Percentiles rank a stretch among this genome's conserved stretches.
phyloP scores from a whole-genome alignment of 139 green algal genomes.

The Picochlorum sp. region DNA sequence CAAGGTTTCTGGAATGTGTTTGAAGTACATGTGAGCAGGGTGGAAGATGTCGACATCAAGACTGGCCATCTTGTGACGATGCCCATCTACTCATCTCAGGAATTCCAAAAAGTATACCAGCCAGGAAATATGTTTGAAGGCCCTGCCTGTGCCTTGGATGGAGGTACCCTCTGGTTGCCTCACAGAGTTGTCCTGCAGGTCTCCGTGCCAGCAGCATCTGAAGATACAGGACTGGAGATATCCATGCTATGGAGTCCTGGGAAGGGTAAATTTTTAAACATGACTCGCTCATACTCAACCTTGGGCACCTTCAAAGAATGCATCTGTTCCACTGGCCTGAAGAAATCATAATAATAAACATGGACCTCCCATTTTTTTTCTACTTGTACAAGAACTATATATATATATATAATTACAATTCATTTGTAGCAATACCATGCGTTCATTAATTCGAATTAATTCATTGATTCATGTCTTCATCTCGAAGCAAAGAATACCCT shows the following conservation, averaged over 20 bases:
- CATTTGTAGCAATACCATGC: background rate
- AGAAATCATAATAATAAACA: conserved; percentile 9
- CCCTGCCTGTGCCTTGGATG: background rate
- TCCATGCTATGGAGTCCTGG: conserved; percentile 15
- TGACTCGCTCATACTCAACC: conserved; percentile 12
- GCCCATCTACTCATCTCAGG: conserved; percentile 16
- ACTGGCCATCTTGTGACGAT: conserved; percentile 13
- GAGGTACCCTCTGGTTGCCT: conserved; percentile 20
- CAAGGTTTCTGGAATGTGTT: conserved; percentile 38
- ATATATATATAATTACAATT: background rate
- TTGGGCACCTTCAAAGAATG: conserved; percentile 5
- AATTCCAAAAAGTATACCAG: conserved; percentile 5
- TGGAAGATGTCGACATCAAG: conserved; percentile 28
- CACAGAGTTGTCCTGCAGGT: conserved; percentile 19
- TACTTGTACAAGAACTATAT: too few relatives aligned
- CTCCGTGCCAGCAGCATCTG: background rate
- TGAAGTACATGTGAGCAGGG: conserved; percentile 26
- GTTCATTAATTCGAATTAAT: background rate
- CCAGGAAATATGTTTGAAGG: background rate
- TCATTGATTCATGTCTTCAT: background rate
- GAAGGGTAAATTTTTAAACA: conserved; percentile 16
- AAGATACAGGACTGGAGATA: conserved; percentile 10
- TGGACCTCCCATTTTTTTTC: too few relatives aligned
- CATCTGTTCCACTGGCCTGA: background rate
- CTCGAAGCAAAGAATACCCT: conserved; percentile 1